phyloP scores from a whole-genome alignment of 176 grass and related monocot species.

The Oryza brachyantha region DNA sequence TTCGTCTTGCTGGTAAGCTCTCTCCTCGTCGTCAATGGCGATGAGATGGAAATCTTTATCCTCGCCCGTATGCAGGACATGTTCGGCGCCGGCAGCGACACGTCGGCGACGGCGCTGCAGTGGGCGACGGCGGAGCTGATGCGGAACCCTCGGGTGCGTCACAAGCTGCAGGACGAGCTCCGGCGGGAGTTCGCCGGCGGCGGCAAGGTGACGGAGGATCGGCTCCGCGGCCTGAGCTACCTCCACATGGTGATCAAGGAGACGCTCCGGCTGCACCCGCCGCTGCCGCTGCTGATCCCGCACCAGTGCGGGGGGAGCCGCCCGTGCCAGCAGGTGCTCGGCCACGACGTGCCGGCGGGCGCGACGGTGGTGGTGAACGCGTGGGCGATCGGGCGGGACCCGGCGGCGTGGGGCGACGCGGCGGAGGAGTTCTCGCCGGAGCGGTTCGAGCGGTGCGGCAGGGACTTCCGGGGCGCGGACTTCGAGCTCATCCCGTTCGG shows the following conservation, averaged over 20 bases:
- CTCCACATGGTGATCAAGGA: constrained; percentile 32
- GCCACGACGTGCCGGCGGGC: constrained; percentile 33
- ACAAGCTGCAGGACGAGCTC: constrained; percentile 32
- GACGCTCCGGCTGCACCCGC: constrained; percentile 22
- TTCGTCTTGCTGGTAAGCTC: constrained; percentile 41
- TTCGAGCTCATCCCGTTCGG: constrained; percentile 43
- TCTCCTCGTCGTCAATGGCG: too few species aligned
- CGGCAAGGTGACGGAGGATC: neutral
- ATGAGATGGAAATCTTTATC: neutral
- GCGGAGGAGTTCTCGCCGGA: constrained; percentile 27
- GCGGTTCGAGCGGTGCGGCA: constrained; percentile 12
- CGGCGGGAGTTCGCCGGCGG: neutral
- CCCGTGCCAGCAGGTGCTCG: constrained; percentile 14
- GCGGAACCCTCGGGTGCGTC: neutral
- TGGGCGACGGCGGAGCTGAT: constrained; percentile 49
- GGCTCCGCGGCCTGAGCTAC: constrained; percentile 15
- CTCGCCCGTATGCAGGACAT: constrained; percentile 13
- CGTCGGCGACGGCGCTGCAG: constrained; percentile 8
- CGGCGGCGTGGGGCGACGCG: neutral
- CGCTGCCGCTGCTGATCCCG: constrained; percentile 9
- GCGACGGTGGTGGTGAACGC: constrained; percentile 40
- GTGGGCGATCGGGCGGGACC: constrained; percentile 51
- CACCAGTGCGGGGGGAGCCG: neutral
- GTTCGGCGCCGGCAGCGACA: constrained; percentile 32
- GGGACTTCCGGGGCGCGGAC: constrained; percentile 20